phyloP scores from a whole-genome alignment of 192 early-diverging fungal species.

The Coemansia aciculifera region DNA sequence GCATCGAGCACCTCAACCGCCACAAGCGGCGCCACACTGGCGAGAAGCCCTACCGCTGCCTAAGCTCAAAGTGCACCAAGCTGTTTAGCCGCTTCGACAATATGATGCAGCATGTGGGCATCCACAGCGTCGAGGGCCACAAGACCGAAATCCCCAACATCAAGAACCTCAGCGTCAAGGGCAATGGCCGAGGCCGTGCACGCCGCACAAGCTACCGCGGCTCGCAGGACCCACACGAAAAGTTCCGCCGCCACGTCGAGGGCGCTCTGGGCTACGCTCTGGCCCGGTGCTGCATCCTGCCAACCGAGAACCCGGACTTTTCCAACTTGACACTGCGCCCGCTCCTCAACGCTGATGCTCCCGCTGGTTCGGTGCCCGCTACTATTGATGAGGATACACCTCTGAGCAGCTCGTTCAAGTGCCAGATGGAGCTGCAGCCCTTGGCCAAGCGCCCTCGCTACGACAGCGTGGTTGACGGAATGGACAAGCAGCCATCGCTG shows the following conservation, averaged over 20 bases:
- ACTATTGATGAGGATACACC: constrained; percentile 18
- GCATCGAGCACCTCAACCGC: constrained; percentile 74
- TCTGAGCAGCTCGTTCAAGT: neutral
- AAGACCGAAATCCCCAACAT: constrained; percentile 57
- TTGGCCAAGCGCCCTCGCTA: constrained; percentile 32
- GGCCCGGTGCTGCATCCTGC: constrained; percentile 46
- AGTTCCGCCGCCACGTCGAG: constrained; percentile 50
- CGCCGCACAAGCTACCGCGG: constrained; percentile 55
- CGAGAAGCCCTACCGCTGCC: constrained; percentile 74
- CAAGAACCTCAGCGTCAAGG: constrained; percentile 50
- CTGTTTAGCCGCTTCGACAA: constrained; percentile 78
- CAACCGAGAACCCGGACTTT: constrained; percentile 48
- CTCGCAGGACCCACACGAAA: constrained; percentile 41
- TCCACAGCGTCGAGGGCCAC: constrained; percentile 56
- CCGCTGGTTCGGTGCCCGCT: neutral
- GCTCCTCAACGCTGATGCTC: constrained; percentile 29
- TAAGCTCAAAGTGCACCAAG: constrained; percentile 64
- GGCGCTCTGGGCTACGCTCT: constrained; percentile 30
- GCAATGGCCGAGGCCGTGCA: constrained; percentile 52
- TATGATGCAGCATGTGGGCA: constrained; percentile 81
- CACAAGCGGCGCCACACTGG: constrained; percentile 65
- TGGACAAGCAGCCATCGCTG: constrained; percentile 25
- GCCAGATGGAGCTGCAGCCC: constrained; percentile 5
- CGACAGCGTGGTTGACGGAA: constrained; percentile 46
- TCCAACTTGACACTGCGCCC: constrained; percentile 55